Percentiles rank a stretch among this genome's conserved stretches.
Evolutionary conservation across 164 flowering plant species (phyloP).

Genomic region (Warburgia ugandensis): DNA sequence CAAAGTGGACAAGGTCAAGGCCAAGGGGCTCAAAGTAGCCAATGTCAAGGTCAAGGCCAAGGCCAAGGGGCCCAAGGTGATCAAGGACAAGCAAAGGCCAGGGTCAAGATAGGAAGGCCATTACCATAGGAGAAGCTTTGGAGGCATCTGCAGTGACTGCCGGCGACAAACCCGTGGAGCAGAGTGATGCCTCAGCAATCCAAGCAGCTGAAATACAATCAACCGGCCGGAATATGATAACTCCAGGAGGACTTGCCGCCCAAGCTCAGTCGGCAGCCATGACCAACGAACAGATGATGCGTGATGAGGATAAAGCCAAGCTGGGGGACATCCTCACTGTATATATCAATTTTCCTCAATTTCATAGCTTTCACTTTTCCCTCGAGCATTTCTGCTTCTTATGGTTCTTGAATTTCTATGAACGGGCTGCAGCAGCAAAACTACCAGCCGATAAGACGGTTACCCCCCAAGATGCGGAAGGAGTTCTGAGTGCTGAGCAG

Average conservation of each 20-base stretch:
- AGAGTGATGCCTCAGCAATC: conserved; percentile 53
- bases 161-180: no score
- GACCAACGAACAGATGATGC: conserved; percentile 26
- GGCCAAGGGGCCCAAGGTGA: conserved; percentile 50
- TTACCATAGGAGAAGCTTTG: no score
- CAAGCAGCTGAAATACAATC: conserved; percentile 47
- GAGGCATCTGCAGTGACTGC: no score
- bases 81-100: conserved; percentile 22
- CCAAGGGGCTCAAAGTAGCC: not conserved
- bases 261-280: conserved; percentile 53
- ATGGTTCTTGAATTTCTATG: no score
- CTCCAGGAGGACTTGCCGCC: no score
- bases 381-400: no score
- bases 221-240: conserved; percentile 13
- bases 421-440: conserved; percentile 45
- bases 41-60: conserved; percentile 22
- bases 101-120: no score
- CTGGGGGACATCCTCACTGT: conserved; percentile 41
- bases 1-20: not conserved
- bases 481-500: conserved; percentile 46
- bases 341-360: no score
- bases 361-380: no score
- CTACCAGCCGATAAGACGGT: conserved; percentile 40
- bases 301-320: conserved; percentile 31
- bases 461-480: conserved; percentile 48